Conservation (phyloP, 768 basidiomycete species). For the Suillus brevipes region DNA sequence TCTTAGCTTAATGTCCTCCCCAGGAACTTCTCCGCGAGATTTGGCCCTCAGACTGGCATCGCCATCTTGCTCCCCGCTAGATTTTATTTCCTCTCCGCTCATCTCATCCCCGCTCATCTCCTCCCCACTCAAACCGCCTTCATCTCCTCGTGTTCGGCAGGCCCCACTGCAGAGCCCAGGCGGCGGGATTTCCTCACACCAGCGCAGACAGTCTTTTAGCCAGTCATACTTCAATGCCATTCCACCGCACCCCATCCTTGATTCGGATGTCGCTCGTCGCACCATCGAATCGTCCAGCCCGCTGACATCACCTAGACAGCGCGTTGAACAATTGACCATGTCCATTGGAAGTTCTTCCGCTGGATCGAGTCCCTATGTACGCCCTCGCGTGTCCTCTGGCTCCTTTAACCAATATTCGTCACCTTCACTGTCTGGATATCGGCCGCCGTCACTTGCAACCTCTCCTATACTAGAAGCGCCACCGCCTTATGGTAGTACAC, state of each 20-base stretch:
- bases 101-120: conserved; percentile 22
- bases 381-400: not conserved
- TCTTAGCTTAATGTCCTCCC: not conserved
- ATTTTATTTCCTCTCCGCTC: conserved; percentile 24
- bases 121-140: conserved; percentile 27
- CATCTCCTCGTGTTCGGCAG: conserved; percentile 9
- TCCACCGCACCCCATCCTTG: not conserved
- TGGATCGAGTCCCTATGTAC: not conserved
- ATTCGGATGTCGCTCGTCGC: not conserved
- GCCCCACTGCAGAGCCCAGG: not conserved
- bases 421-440: not conserved
- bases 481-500: not conserved
- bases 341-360: not conserved
- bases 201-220: not conserved
- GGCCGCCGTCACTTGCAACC: not conserved
- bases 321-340: not conserved
- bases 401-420: not conserved
- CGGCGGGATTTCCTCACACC: not conserved
- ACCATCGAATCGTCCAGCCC: not conserved
- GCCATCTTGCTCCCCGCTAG: not conserved
- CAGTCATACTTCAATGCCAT: not conserved
- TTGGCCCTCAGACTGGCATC: not conserved
- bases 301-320: not conserved
- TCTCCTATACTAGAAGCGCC: not conserved
- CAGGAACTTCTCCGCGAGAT: not conserved